Evolutionary conservation across 2,329 filamentous ascomycete genomes (phyloP), one percentile per base, ranked within the genome.

Genomic region (Aspergillus puulaauensis): DNA sequence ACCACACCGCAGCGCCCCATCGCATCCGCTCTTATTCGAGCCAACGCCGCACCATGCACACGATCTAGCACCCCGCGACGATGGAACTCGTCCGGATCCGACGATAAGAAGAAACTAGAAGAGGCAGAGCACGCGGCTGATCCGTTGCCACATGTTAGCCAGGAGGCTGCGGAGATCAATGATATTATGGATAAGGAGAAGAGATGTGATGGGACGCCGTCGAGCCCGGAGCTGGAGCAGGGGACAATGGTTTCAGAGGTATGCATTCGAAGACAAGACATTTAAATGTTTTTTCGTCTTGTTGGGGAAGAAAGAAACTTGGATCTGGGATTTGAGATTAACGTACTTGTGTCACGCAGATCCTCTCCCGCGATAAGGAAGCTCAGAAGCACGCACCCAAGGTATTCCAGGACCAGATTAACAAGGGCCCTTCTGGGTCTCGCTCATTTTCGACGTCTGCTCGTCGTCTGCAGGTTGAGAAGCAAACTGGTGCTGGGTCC

Each of bases 181-280:
- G 79, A 84, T 66, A 82, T 85, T 24, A 84, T 79, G 66, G 83
- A 85, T 54, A 56, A 56, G 52, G 54, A 57, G 33, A 71, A 75
- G 60, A 70, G 68, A 54, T 75, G 70, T 53, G 72, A 74, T 56
- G 69, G 65, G 54, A 73, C 80, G 55, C 79, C 82, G 24, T 66
- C 73, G 14, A 66, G 65, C 24, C 87, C 86, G 19, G 86, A 90
- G 67, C 67, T 89, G 37, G 80, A 83, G 49, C 85, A 88, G 69
- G 86, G 86, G 15, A 86, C 86, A 50, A 86, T 86, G 7, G 81
- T 90, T 62, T 80, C 86, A 70, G 86, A 90, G 75, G 87, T 88
- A 41, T 31, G 23, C 21, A 41, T 35, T 31, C 27, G 9, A 31
- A 11, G 0, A 11, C 17, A 17, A 14, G 15, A 3, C n/a, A n/a